These are phyloP conservation scores for Zygoascus tannicola DNA, from an alignment of 805 yeast genomes.

Conservation along the genomic window DNA sequence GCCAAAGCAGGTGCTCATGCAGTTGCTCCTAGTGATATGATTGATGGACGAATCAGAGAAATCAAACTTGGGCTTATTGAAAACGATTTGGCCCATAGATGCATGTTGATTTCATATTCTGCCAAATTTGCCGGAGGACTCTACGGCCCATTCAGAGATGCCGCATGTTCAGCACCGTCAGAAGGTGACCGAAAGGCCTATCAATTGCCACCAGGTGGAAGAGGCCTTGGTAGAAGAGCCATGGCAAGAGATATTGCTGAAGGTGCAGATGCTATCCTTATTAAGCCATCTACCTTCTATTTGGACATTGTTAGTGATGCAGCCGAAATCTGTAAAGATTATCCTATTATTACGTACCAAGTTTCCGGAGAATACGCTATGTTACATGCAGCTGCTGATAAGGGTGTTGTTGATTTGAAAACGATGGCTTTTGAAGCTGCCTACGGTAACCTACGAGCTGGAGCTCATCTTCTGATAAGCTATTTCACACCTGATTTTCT, in stretches of 20 bases:
- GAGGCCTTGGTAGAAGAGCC: slow-evolving; percentile 91
- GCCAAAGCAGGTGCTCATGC: slow-evolving; percentile 94
- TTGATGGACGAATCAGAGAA: slow-evolving; percentile 86
- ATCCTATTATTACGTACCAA: slow-evolving; percentile 91
- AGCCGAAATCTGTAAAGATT: slow-evolving; percentile 64
- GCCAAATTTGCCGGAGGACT: slow-evolving; percentile 88
- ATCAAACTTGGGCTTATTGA: slow-evolving; percentile 78
- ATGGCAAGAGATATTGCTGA: slow-evolving; percentile 74
- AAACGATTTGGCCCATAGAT: slow-evolving; percentile 75
- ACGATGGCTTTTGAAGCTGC: slow-evolving; percentile 73
- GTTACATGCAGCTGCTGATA: slow-evolving; percentile 97
- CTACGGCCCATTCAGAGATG: slow-evolving; percentile 97
- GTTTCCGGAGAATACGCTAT: slow-evolving; percentile 97
- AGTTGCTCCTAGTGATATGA: slow-evolving; percentile 97
- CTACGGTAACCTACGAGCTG: slow-evolving; percentile 88
- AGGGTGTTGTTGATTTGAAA: slow-evolving; percentile 82
- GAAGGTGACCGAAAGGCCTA: slow-evolving; percentile 88
- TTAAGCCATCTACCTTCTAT: slow-evolving; percentile 93
- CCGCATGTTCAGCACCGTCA: slow-evolving; percentile 86
- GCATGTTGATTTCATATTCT: slow-evolving; percentile 84
- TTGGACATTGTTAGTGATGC: slow-evolving; percentile 89
- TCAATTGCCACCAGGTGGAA: slow-evolving; percentile 87
- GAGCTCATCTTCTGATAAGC: slow-evolving; percentile 83
- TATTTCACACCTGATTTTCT: slow-evolving; percentile 94
- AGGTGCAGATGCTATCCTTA: slow-evolving; percentile 93